phyloP scores from a whole-genome alignment of 495 filamentous ascomycete species.

The Hyaloscypha hepaticicola region DNA sequence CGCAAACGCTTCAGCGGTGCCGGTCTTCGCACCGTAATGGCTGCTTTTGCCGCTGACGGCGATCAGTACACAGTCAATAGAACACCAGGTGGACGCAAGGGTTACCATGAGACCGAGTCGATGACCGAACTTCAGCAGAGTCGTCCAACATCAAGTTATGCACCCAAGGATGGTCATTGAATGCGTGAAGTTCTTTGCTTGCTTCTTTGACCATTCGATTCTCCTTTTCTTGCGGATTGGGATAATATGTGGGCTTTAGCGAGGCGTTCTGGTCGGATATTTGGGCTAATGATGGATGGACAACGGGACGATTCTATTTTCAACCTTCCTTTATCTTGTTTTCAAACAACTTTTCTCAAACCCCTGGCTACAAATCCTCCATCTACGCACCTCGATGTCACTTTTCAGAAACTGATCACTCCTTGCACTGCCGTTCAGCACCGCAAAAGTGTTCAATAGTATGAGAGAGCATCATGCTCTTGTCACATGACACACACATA shows the following conservation, averaged over 20 bases:
- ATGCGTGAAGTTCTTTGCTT: background rate
- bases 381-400: background rate
- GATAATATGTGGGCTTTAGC: background rate
- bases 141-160: background rate
- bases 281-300: background rate
- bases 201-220: background rate
- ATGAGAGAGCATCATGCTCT: background rate
- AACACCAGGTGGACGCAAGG: background rate
- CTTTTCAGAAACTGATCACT: background rate
- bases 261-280: background rate
- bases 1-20: background rate
- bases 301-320: background rate
- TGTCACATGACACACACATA: background rate
- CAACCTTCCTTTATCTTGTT: background rate
- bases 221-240: background rate
- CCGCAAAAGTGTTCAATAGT: no score
- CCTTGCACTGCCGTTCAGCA: no score
- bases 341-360: background rate
- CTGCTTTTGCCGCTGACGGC: background rate
- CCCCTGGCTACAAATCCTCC: background rate
- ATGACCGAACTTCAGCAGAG: conserved; percentile 13
- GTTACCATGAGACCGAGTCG: conserved; percentile 7
- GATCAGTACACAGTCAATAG: background rate
- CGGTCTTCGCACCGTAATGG: conserved; percentile 6
- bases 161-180: background rate